Evolutionary conservation across 1,284 basidiomycete species (phyloP).

Genomic region (Trichosporon faecale): DNA sequence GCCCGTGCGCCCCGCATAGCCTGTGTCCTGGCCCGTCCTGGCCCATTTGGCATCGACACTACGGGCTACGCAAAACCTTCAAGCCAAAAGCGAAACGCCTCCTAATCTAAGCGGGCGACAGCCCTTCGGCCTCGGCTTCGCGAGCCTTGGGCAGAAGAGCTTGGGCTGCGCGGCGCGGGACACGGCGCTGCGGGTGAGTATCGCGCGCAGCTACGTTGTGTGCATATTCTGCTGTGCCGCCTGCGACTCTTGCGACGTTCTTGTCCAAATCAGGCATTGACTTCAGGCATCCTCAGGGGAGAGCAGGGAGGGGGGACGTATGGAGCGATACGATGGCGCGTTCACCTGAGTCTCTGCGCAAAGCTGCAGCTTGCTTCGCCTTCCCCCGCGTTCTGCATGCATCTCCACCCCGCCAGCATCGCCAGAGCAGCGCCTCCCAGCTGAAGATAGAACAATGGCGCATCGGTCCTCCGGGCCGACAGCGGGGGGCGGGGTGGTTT

Average conservation of each 20-base stretch:
- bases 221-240: background rate
- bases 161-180: too few relatives aligned
- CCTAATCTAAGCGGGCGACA: background rate
- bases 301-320: background rate
- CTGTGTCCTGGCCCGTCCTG: too few relatives aligned
- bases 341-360: background rate
- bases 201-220: background rate
- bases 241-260: background rate
- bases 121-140: background rate
- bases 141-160: too few relatives aligned
- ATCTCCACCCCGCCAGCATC: background rate
- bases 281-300: background rate
- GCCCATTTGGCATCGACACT: background rate
- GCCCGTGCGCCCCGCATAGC: background rate
- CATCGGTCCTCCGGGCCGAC: background rate
- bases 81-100: background rate
- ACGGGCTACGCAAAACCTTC: background rate
- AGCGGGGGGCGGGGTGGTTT: background rate
- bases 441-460: background rate
- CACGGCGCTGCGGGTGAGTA: background rate
- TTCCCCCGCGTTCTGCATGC: background rate
- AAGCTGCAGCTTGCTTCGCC: background rate
- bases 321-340: background rate
- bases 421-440: background rate
- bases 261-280: background rate